These are phyloP conservation scores for Pleurotus sapidus DNA, from an alignment of 768 basidiomycete species.

Conservation along the genomic window DNA sequence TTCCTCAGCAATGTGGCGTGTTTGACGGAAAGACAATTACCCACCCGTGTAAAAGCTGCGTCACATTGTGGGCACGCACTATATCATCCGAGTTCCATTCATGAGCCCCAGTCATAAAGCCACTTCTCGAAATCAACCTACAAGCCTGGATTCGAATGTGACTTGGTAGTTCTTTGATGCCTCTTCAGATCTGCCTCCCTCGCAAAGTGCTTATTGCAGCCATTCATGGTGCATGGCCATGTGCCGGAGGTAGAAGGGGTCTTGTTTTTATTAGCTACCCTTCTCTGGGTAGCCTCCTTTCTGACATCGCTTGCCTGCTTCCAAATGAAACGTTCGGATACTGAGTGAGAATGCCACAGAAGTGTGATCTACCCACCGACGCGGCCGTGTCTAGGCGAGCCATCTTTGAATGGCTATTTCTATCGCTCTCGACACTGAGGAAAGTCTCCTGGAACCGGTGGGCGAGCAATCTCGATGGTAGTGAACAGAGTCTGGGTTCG, in stretches of 20 bases:
- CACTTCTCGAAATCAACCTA: constrained; percentile 29
- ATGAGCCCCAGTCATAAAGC: constrained; percentile 12
- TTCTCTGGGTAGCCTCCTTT: constrained; percentile 22
- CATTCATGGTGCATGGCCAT: constrained; percentile 82
- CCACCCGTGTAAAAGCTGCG: constrained; percentile 74
- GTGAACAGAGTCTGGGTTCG: too few species aligned
- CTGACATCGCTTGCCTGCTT: constrained; percentile 20
- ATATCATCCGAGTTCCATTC: constrained; percentile 8
- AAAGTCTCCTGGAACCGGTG: too few species aligned
- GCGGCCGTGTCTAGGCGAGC: too few species aligned
- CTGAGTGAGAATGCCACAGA: too few species aligned
- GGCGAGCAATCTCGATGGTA: too few species aligned
- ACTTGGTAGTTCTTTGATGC: constrained; percentile 78
- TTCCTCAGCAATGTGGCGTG: background rate
- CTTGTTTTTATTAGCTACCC: constrained; percentile 33
- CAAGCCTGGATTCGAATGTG: constrained; percentile 75
- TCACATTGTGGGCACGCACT: constrained; percentile 81
- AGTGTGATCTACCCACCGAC: too few species aligned
- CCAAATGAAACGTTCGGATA: constrained; percentile 2
- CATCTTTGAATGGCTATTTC: too few species aligned
- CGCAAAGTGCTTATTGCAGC: constrained; percentile 80
- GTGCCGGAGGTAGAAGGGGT: constrained; percentile 47
- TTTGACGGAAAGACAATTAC: constrained; percentile 21
- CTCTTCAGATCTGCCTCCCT: constrained; percentile 80
- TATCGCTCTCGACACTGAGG: too few species aligned